A percentile compares a stretch with the other conserved stretches of the same genome.
phyloP scores from a whole-genome alignment of 164 flowering plant genomes.

The Vitis rupestris region DNA sequence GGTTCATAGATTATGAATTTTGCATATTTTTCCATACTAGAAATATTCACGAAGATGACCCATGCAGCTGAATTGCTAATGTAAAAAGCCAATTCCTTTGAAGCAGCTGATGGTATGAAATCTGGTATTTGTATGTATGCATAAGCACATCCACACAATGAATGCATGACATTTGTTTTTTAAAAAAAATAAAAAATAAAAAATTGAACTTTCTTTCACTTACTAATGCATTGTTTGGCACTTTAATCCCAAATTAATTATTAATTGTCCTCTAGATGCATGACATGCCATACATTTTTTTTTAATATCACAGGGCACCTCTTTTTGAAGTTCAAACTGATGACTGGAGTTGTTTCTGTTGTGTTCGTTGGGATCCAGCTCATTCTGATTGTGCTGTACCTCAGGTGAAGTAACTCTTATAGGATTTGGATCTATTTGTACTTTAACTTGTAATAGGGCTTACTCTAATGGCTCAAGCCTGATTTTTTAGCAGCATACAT shows the following conservation, averaged over 20 bases:
- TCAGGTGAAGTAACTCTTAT: constrained; percentile 52
- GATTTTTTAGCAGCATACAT: too few species aligned
- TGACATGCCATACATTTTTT: background rate
- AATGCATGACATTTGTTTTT: background rate
- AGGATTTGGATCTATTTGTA: background rate
- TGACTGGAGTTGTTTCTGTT: constrained; percentile 82
- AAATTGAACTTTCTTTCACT: background rate
- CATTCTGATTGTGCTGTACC: constrained; percentile 96
- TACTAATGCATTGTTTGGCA: background rate
- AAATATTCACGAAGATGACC: background rate
- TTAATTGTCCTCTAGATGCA: background rate
- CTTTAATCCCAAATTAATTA: background rate
- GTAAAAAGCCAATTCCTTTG: background rate
- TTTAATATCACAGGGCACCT: constrained; percentile 66
- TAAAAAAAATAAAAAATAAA: too few species aligned
- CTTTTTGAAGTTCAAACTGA: constrained; percentile 92
- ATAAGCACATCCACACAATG: background rate
- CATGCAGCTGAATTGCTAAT: background rate
- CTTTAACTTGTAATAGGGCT: background rate
- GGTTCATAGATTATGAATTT: background rate
- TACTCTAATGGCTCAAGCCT: too few species aligned
- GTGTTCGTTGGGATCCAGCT: constrained; percentile 81
- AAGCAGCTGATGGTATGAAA: background rate
- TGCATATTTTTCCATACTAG: background rate
- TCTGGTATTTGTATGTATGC: background rate